phyloP scores from a whole-genome alignment of 2,329 filamentous ascomycete genomes.

The Fusarium chlamydosporum region DNA sequence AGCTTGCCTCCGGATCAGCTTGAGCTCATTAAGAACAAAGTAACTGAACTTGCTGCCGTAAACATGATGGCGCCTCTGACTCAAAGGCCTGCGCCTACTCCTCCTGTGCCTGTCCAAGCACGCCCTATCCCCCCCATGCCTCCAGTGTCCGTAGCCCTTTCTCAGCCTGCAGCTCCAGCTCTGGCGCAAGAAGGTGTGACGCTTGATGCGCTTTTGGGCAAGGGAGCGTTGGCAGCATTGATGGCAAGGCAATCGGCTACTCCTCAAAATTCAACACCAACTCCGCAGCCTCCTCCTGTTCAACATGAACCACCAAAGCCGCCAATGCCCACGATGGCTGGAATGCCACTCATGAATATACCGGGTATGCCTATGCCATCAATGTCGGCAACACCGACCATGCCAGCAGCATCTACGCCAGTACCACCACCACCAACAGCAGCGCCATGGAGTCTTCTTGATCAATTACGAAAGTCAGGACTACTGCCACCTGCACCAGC shows the following conservation, averaged over 20 bases:
- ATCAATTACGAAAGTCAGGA: slow-evolving; percentile 77
- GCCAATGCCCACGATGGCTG: slow-evolving; percentile 19
- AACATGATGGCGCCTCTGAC: slow-evolving; percentile 67
- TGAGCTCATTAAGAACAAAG: slow-evolving; percentile 86
- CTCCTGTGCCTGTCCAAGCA: slow-evolving; percentile 52
- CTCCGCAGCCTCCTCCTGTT: slow-evolving; percentile 53
- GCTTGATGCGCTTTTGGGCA: slow-evolving; percentile 71
- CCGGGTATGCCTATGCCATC: slow-evolving; percentile 55
- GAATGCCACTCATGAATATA: slow-evolving; percentile 57
- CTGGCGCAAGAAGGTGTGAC: slow-evolving; percentile 59
- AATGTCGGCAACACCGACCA: slow-evolving; percentile 49
- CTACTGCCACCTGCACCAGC: slow-evolving; percentile 67
- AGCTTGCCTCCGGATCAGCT: slow-evolving; percentile 85
- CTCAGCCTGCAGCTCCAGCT: slow-evolving; percentile 52
- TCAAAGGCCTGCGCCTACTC: slow-evolving; percentile 59
- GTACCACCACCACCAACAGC: slow-evolving; percentile 55
- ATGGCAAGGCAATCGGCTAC: slow-evolving; percentile 68
- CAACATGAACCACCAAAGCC: slow-evolving; percentile 28
- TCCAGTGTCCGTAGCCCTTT: slow-evolving; percentile 54
- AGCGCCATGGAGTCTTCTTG: slow-evolving; percentile 73
- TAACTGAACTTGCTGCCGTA: slow-evolving; percentile 79
- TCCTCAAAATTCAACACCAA: slow-evolving; percentile 64
- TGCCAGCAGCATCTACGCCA: slow-evolving; percentile 37
- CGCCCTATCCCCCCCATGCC: slow-evolving; percentile 55
- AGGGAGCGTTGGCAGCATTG: slow-evolving; percentile 71